Percentiles rank a stretch among this genome's conserved stretches.
Conservation (phyloP, 1,284 basidiomycete genomes). For the Fomitopsis betulina region DNA sequence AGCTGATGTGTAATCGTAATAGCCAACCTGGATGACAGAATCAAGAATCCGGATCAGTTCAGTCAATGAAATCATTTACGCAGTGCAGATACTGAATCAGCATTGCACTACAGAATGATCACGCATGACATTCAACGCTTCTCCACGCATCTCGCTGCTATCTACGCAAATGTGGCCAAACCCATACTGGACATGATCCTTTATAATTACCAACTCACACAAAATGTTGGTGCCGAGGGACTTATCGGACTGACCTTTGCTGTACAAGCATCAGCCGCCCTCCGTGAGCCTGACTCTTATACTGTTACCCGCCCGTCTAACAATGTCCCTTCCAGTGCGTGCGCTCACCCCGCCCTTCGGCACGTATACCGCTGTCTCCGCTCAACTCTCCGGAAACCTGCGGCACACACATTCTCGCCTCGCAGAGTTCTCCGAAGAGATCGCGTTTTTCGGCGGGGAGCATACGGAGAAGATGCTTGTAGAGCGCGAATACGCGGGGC, state of each 20-base stretch:
- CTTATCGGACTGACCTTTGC: constrained; percentile 81
- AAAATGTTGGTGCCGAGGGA: constrained; percentile 94
- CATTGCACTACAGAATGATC: constrained; percentile 61
- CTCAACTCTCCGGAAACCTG: constrained; percentile 85
- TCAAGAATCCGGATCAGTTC: constrained; percentile 94
- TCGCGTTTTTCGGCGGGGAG: constrained; percentile 92
- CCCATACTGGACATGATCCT: constrained; percentile 90
- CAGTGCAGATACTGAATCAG: background rate
- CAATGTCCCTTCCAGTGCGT: constrained; percentile 49
- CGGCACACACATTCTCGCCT: constrained; percentile 93
- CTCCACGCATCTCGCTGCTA: constrained; percentile 86
- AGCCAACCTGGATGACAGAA: constrained; percentile 91
- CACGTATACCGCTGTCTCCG: constrained; percentile 79
- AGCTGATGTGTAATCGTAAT: background rate
- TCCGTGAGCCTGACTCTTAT: constrained; percentile 48
- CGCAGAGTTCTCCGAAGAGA: constrained; percentile 90
- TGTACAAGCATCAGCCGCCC: constrained; percentile 77
- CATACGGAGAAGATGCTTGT: constrained; percentile 90
- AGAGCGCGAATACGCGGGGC: constrained; percentile 85
- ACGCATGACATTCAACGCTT: constrained; percentile 96
- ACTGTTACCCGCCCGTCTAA: background rate
- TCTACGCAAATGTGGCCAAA: constrained; percentile 93
- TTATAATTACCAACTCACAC: constrained; percentile 94
- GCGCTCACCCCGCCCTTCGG: constrained; percentile 93
- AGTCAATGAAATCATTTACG: constrained; percentile 14